Percentiles rank a stretch among this genome's conserved stretches.
These are phyloP conservation scores for Leccinum ochraceum DNA, from an alignment of 768 basidiomycete species.

Conservation along the genomic window DNA sequence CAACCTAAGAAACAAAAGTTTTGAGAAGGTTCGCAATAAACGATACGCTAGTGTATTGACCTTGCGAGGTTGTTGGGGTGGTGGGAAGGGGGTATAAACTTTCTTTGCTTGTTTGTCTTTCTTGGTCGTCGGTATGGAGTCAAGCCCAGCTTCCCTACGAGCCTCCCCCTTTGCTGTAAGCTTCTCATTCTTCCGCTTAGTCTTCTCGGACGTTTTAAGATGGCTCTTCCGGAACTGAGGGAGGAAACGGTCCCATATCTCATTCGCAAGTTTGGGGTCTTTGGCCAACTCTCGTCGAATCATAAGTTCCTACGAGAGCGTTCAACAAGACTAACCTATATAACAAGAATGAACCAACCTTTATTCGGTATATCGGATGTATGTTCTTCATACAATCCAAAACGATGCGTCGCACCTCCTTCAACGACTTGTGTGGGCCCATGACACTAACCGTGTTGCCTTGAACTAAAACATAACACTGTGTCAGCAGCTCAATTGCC, in stretches of 20 bases:
- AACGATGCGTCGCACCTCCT: slow-evolving; percentile 96
- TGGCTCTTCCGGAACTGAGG: slow-evolving; percentile 94
- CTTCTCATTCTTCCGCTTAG: slow-evolving; percentile 82
- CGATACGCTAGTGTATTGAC: slow-evolving; percentile 38
- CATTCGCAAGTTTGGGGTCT: slow-evolving; percentile 91
- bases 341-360: slow-evolving; percentile 47
- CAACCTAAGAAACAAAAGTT: slow-evolving; percentile 52
- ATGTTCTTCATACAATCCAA: slow-evolving; percentile 99
- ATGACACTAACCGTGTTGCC: slow-evolving; percentile 98
- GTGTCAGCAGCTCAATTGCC: slow-evolving; percentile 96
- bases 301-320: slow-evolving; percentile 81
- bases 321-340: not conserved
- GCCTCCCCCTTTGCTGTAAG: slow-evolving; percentile 61
- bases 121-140: slow-evolving; percentile 34
- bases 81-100: slow-evolving; percentile 98
- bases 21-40: slow-evolving; percentile 7
- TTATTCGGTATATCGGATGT: slow-evolving; percentile 98
- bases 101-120: slow-evolving; percentile 74
- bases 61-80: slow-evolving; percentile 90
- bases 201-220: slow-evolving; percentile 93
- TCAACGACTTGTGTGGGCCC: slow-evolving; percentile 93
- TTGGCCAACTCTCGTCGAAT: slow-evolving; percentile 96
- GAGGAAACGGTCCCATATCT: slow-evolving; percentile 97
- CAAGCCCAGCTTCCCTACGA: slow-evolving; percentile 65
- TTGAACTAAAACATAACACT: slow-evolving; percentile 97